Base-by-base conservation (phyloP, 306 rosid genomes). In the Astragalus glycyphyllos region DNA sequence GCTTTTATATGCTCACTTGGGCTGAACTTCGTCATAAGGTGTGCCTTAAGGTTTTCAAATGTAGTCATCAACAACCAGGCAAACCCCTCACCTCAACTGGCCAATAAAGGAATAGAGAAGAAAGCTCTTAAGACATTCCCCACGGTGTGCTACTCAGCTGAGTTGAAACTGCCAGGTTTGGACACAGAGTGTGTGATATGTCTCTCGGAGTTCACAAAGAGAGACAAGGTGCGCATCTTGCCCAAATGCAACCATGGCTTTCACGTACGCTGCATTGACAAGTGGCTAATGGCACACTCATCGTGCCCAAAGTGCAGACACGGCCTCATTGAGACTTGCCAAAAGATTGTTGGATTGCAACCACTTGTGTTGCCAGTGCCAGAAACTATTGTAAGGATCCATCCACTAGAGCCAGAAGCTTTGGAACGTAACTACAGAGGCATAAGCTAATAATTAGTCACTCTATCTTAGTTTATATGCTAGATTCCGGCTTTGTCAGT, bases 231-330 rank as follows among this genome's bases (percentile, higher is more conserved):
- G 2, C 84, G 96, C 2, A 82, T 93, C 2, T 81, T 93, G 6
- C 98, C 98, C 0, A 93, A 80, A 76, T 93, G 98, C 75, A 79
- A 87, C 88, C 98, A 93, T 42, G 97, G 98, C 1, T 93, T 88
- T 50, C 98, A 93, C 3, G 83, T 86, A 7, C 76, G 73, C 1
- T 93, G 98, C 78, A 93, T 93, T 26, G 98, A 88, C 71, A 90
- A 84, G 58, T 93, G 98, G 98, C 73, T 93, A 0, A 84, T 81
- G 35, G 85, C 87, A 1, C 96, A 90, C 65, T 90, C 97, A 0
- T 93, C 98, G 1, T 93, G 98, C 74, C 98, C 98, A 6, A 93
- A 80, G 78, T 93, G 98, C 46, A 79, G 98, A 38, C 90, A 89
- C 38, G 84, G 89, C 62, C 87, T 90, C 7, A 75, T 93, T 3